phyloP scores from a whole-genome alignment of 2,329 filamentous ascomycete species.

The Graphilbum fragrans region DNA sequence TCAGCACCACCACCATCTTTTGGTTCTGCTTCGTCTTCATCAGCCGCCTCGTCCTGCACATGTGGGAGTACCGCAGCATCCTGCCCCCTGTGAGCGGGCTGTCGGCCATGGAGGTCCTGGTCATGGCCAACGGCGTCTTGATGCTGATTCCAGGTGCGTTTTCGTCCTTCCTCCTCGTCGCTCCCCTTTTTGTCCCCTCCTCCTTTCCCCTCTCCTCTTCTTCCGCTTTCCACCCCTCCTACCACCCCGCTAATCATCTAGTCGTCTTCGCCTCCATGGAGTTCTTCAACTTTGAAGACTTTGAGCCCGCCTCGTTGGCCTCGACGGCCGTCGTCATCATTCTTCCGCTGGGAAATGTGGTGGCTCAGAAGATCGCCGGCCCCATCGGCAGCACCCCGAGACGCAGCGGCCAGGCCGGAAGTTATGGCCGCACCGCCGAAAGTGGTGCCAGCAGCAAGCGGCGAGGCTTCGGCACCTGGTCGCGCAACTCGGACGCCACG shows the following conservation, averaged over 20 bases:
- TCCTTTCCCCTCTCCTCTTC: not conserved
- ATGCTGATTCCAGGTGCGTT: constrained; percentile 40
- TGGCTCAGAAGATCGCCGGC: constrained; percentile 30
- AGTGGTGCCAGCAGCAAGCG: constrained; percentile 1
- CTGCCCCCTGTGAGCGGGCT: constrained; percentile 29
- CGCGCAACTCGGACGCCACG: constrained; percentile 1
- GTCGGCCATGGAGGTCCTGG: constrained; percentile 39
- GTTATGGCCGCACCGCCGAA: not conserved
- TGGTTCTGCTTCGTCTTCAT: constrained; percentile 48
- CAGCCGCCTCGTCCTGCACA: constrained; percentile 34
- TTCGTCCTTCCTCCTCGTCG: not conserved
- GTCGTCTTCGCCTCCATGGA: constrained; percentile 39
- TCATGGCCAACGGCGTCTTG: constrained; percentile 42
- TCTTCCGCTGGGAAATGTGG: constrained; percentile 38
- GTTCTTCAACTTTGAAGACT: constrained; percentile 25
- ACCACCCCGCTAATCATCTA: constrained; percentile 12
- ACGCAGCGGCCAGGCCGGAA: not conserved
- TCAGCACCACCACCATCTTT: constrained; percentile 18
- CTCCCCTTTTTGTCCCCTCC: not conserved
- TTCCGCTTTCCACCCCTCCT: not conserved
- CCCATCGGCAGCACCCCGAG: not conserved
- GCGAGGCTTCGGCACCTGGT: not conserved
- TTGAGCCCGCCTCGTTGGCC: constrained; percentile 37
- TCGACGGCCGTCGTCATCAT: constrained; percentile 37
- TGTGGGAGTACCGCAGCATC: constrained; percentile 33